A percentile compares a stretch with the other conserved stretches of the same genome.
phyloP scores from a whole-genome alignment of 305 asterid species.

The Galium porrigens region DNA sequence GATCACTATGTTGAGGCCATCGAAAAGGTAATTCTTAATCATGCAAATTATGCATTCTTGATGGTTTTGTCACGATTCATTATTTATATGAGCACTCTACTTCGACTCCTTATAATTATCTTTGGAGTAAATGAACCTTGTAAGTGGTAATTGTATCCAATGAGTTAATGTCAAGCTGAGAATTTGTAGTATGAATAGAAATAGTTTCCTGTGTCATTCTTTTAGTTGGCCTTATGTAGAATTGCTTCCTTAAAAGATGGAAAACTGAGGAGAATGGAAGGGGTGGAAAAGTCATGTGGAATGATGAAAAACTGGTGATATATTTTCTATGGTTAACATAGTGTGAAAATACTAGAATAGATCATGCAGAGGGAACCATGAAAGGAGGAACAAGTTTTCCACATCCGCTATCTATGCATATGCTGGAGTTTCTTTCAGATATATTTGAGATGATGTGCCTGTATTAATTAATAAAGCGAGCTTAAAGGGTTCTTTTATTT shows the following conservation, averaged over 20 bases:
- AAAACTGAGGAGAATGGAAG: not conserved
- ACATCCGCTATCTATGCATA: not conserved
- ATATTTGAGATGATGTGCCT: not conserved
- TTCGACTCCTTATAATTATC: not conserved
- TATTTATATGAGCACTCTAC: not conserved
- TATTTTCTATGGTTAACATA: not conserved
- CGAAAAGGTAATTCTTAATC: constrained; percentile 33
- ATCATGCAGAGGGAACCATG: not conserved
- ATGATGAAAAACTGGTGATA: not conserved
- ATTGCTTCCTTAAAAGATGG: not conserved
- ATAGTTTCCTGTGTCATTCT: not conserved
- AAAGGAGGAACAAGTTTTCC: not conserved
- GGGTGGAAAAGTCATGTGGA: not conserved
- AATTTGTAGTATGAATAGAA: not conserved
- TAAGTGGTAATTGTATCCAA: not conserved
- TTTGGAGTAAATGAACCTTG: not conserved
- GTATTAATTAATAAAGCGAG: not conserved
- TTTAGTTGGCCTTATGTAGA: not conserved
- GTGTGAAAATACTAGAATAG: not conserved
- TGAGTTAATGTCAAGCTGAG: not conserved
- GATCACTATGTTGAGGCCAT: constrained; percentile 43
- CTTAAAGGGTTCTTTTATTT: not conserved
- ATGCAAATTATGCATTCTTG: not conserved
- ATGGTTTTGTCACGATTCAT: not conserved
- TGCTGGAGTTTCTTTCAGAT: not conserved